Evolutionary conservation across 108 stramenopile species (phyloP), one percentile per base, ranked within the genome.

Genomic region (Cyclotella atomus): DNA sequence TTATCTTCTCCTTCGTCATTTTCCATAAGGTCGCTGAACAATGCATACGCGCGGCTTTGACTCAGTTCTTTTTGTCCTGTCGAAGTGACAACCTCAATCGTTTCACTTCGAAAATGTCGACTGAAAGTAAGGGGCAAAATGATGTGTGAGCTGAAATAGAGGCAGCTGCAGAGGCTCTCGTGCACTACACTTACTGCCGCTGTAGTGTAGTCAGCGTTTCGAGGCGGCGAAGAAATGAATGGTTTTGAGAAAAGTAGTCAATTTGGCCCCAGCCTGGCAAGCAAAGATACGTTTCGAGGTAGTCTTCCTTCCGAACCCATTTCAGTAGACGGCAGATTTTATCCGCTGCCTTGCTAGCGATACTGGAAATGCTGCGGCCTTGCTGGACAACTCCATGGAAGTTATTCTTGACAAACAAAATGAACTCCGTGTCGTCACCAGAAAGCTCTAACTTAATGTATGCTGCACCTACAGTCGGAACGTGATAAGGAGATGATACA

Each of bases 371-470:
- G 5, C 77, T 71, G 15, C 73, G 53, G 6, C 77, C 76, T 36
- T 70, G 76, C n/a, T n/a, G n/a, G n/a, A n/a, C n/a, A n/a, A n/a
- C n/a, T n/a, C n/a, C n/a, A n/a, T n/a, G n/a, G 67, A 88, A 93
- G 23, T 88, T 84, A 46, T 75, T 83, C 70, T 94, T 94, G 10
- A 91, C 85, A 19, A 65, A 55, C 36, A 90, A 86, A 17, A 94
- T 74, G 46, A 91, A 89, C 19, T 70, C 63, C 8, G 66, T 30
- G 38, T 90, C 81, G 44, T 68, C 66, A 30, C 90, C 93, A 24
- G 86, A 89, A 16, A 94, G 69, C 69, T 89, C 90, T 23, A 94
- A 76, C 59, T 94, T 94, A 54, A 94, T 76, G 52, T 94, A 83
- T 10, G 93, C 93, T 10, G 76, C 75, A 8, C 93, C 93, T 9